A percentile compares a stretch with the other conserved stretches of the same genome.
Conservation (phyloP, 192 early-diverging fungal genomes). For the Paraglomus brasilianum region DNA sequence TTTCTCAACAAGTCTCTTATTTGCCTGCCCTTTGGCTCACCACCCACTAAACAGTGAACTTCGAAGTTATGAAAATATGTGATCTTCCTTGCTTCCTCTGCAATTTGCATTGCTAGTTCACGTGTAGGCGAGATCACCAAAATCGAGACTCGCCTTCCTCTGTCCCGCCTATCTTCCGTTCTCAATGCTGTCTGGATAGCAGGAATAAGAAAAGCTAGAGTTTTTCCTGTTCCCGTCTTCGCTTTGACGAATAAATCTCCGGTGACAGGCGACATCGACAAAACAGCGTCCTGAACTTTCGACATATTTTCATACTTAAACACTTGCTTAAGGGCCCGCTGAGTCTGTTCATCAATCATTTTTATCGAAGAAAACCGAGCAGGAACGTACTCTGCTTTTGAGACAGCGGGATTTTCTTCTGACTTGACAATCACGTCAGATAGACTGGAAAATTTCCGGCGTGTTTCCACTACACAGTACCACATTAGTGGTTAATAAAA, state of each 20-base stretch:
- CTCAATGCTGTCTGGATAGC: constrained; percentile 72
- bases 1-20: constrained; percentile 44
- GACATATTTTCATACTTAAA: constrained; percentile 82
- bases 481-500: neutral
- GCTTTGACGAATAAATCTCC: constrained; percentile 90
- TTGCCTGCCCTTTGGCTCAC: constrained; percentile 63
- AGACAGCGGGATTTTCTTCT: neutral
- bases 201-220: constrained; percentile 90
- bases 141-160: constrained; percentile 56
- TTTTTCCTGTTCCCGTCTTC: constrained; percentile 98
- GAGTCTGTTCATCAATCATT: constrained; percentile 48
- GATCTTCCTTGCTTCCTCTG: constrained; percentile 70
- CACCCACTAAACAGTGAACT: constrained; percentile 77
- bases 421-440: neutral
- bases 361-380: constrained; percentile 52
- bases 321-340: constrained; percentile 54
- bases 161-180: constrained; percentile 42
- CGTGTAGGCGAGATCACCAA: constrained; percentile 88
- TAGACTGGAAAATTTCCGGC: neutral
- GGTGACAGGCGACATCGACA: constrained; percentile 64
- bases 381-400: constrained; percentile 45
- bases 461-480: neutral
- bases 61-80: constrained; percentile 54
- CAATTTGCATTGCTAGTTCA: constrained; percentile 87
- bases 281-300: constrained; percentile 82